phyloP scores from a whole-genome alignment of 495 filamentous ascomycete species.

The Aspergillus panamensis region DNA sequence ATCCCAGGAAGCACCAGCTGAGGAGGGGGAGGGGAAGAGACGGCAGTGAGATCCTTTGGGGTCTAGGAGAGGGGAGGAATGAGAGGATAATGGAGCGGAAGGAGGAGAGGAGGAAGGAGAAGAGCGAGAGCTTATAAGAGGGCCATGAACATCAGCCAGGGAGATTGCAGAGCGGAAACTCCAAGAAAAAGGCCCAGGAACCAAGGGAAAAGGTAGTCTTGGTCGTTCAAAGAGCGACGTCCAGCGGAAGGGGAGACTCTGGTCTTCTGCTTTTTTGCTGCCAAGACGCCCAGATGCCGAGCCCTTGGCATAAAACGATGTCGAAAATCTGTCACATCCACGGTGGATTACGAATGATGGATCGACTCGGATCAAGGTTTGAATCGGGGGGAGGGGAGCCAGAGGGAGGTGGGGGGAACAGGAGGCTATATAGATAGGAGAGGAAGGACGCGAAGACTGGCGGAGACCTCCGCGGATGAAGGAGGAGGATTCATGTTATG shows the following conservation, averaged over 20 bases:
- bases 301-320: constrained; percentile 36
- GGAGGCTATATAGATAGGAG: neutral
- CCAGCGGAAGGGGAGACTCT: constrained; percentile 29
- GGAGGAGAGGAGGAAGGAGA: constrained; percentile 16
- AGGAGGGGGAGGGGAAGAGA: constrained; percentile 13
- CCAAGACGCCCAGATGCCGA: constrained; percentile 48
- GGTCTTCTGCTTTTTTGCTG: constrained; percentile 29
- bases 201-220: constrained; percentile 20
- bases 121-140: constrained; percentile 31
- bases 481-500: neutral
- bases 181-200: constrained; percentile 31
- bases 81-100: constrained; percentile 14
- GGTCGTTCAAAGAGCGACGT: constrained; percentile 12
- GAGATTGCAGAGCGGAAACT: constrained; percentile 31
- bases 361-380: neutral
- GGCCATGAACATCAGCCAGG: constrained; percentile 19
- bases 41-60: neutral
- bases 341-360: neutral
- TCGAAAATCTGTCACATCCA: constrained; percentile 5
- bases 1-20: constrained; percentile 5
- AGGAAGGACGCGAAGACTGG: neutral
- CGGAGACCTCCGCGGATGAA: neutral
- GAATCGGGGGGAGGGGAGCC: neutral
- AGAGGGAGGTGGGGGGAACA: neutral
- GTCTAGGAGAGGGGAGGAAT: constrained; percentile 5